Base-by-base conservation (phyloP, 495 filamentous ascomycete species). In the Aspergillus taichungensis region DNA sequence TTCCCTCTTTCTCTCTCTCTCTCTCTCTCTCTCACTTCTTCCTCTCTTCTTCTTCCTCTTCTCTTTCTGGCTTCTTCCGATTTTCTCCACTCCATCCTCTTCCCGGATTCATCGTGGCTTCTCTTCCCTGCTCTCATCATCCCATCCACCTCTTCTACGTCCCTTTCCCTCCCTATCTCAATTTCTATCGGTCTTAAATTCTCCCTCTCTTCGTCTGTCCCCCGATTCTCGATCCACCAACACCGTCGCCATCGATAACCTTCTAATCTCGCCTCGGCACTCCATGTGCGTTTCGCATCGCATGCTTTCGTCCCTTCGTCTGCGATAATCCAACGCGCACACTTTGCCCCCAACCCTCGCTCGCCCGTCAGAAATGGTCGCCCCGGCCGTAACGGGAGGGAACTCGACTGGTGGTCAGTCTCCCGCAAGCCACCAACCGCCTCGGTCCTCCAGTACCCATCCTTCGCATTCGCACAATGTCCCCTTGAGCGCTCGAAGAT, bases 401-500 rank as follows among this genome's bases (percentile, higher is more conserved):
- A 65, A 53, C 54, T 59, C 65, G 55, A 64, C 61, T 53, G 63
- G 67, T 45, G 52, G 53, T 30, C 67, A 67, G 55, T 55, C 60
- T 43, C 46, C 54, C 47, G 60, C 56, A 48, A 59, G 52, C 55
- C 57, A 49, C 40, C 66, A 62, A 50, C 68, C 69, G 47, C 65
- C 66, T 52, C 56, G 61, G 42, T 63, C 65, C 40, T 61, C 66
- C 43, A 71, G 65, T 52, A 71, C 65, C 37, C 53, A 70, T 52
- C 61, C 69, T 45, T 72, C 67, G 45, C 60, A 75, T 69, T 67
- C 72, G 45, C 67, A 71, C 54, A 75, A 76, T 62, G 72, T 77
- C 10, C 83, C 84, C 40, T 67, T 86, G 57, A 86, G 84, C 66
- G 79, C 79, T 59, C 78, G 84, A 41, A 68, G 78, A 49, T 83